Evolutionary conservation across 1,284 basidiomycete genomes (phyloP), one percentile per base, ranked within the genome.

Genomic region (Phaffia rhodozyma): DNA sequence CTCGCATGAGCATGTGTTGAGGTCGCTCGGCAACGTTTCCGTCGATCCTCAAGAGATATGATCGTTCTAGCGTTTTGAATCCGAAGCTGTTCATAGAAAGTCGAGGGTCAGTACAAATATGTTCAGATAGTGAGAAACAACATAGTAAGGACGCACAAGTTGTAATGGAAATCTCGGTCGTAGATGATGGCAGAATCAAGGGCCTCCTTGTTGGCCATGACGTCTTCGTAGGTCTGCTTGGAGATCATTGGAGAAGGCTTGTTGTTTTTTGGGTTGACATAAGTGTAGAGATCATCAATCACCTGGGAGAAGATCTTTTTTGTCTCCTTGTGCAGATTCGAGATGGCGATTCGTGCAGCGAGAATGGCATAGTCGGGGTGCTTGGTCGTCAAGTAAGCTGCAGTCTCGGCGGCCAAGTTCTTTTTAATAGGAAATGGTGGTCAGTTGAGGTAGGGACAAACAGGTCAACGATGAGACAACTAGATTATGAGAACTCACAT

Each of bases 1-100:
- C 96, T 77, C 94, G 92, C 96, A 99, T 98, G 73, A 98, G 87
- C 86, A 98, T 91, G 78, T 98, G 96, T 74, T 98, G 94, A 43
- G 96, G 96, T 60, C 96, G 85, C 77, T 99, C 96, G 57, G 92
- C 94, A 57, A 96, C 89, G 71, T 90, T 90, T 64, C 91, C 91
- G 74, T 97, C 84, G 78, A 97, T 86, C 66, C 91, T 86, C 58
- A 99, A 85, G 9, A 98, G 83, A 77, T 98, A 99, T 4, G 94
- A 97, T 49, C 96, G 87, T 78, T 99, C 96, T 43, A 99, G 85
- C 1, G 96, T 99, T 78, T 98, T 99, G 84, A 98, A 98, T 30
- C 94, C 94, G 72, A 99, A 99, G 78, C 90, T 92, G 72, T 4
- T 43, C 2, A 51, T 25, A 11, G 5, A 21, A 3, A 16, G 38